Conservation (phyloP, 2,329 filamentous ascomycete genomes). For the Sporothrix mexicana region DNA sequence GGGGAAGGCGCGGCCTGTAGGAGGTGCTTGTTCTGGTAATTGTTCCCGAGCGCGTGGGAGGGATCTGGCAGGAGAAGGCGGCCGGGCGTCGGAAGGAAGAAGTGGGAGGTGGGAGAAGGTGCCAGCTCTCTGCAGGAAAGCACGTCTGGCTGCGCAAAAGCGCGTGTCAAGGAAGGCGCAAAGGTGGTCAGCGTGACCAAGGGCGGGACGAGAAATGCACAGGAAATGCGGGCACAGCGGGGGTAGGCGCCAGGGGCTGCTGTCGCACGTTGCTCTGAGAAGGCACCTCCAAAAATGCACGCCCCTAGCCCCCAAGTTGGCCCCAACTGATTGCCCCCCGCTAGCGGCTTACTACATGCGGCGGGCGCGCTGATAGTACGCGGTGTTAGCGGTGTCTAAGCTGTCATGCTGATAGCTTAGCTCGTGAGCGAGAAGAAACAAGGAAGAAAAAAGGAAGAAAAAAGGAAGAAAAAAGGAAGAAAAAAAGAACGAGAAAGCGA, state of each 20-base stretch:
- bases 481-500: neutral
- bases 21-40: conserved; percentile 11
- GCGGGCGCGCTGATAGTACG: neutral
- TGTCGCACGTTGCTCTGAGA: neutral
- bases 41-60: conserved; percentile 21
- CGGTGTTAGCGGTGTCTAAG: conserved; percentile 14
- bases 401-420: conserved; percentile 22
- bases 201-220: neutral
- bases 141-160: no score
- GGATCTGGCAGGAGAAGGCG: neutral
- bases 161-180: neutral
- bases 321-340: neutral
- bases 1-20: conserved; percentile 4
- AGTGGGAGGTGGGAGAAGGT: no score
- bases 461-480: neutral
- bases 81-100: neutral
- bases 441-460: neutral
- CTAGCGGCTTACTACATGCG: conserved; percentile 21
- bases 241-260: conserved; percentile 16
- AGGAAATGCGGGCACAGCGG: neutral
- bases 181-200: conserved; percentile 2
- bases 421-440: conserved; percentile 1
- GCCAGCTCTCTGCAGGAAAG: no score
- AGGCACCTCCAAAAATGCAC: no score
- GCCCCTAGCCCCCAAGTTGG: neutral